Conservation (phyloP, 2,329 filamentous ascomycete genomes). For the Penicillium freii region DNA sequence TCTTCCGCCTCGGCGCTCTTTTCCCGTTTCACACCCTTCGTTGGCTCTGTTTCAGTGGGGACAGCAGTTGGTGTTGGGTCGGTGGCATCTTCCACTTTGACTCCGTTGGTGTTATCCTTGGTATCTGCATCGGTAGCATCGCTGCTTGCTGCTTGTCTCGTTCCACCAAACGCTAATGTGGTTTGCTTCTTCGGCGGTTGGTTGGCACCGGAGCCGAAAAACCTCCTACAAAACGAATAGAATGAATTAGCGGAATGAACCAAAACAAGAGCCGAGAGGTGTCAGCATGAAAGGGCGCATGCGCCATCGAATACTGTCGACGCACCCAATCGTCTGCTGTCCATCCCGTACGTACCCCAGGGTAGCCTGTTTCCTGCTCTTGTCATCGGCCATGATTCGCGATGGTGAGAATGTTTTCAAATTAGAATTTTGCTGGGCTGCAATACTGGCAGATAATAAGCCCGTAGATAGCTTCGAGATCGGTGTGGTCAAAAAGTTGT, state of each 20-base stretch:
- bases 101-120: conserved; percentile 13
- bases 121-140: conserved; percentile 28
- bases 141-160: conserved; percentile 47
- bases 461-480: background rate
- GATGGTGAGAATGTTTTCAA: background rate
- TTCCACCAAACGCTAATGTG: conserved; percentile 69
- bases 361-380: conserved; percentile 67
- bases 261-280: background rate
- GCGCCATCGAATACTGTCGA: conserved; percentile 18
- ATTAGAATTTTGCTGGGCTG: background rate
- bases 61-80: conserved; percentile 9
- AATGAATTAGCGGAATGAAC: conserved; percentile 4
- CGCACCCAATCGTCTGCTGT: conserved; percentile 73
- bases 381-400: conserved; percentile 30
- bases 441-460: background rate
- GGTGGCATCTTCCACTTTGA: conserved; percentile 13
- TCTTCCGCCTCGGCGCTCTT: conserved; percentile 42
- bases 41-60: conserved; percentile 10
- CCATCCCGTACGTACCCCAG: conserved; percentile 79
- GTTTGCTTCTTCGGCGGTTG: conserved; percentile 67
- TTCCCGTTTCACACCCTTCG: conserved; percentile 39
- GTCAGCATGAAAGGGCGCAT: conserved; percentile 4
- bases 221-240: conserved; percentile 62
- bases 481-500: background rate
- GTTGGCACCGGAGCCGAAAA: conserved; percentile 70